A percentile compares a stretch with the other conserved stretches of the same genome.
Conservation (phyloP, 1,284 basidiomycete genomes). For the Apiotrichum porosum region DNA sequence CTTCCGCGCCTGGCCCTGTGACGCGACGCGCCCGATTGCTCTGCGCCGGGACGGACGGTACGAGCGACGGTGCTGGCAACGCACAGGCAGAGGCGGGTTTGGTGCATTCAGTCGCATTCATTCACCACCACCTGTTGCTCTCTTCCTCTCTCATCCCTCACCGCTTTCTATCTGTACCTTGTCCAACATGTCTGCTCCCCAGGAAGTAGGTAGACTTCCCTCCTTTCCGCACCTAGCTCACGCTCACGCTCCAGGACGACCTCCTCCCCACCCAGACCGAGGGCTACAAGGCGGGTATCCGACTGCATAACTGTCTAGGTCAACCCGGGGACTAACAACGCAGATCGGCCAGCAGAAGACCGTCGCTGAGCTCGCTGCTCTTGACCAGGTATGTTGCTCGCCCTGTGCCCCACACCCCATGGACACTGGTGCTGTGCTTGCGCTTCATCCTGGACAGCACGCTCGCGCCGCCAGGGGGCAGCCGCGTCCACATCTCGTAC, state of each 20-base stretch:
- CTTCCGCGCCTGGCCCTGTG: no score
- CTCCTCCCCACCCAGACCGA: slow-evolving; percentile 44
- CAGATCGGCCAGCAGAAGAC: slow-evolving; percentile 50
- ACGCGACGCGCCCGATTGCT: no score
- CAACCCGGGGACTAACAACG: background rate
- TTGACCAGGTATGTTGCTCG: slow-evolving; percentile 37
- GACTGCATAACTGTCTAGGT: no score
- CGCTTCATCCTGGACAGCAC: no score
- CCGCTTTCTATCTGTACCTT: background rate
- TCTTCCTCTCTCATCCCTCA: background rate
- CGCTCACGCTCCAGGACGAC: slow-evolving; percentile 31
- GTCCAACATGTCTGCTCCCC: background rate
- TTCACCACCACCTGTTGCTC: background rate
- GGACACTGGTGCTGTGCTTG: no score
- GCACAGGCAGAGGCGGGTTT: no score
- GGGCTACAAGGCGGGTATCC: slow-evolving; percentile 42
- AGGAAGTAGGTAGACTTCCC: background rate
- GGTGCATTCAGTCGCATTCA: no score
- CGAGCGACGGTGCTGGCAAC: no score
- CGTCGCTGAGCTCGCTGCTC: slow-evolving; percentile 53
- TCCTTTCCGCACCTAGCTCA: background rate
- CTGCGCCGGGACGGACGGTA: no score
- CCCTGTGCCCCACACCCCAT: no score
- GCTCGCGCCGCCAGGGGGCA: no score
- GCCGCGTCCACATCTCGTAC: no score